Evolutionary conservation across 2,329 filamentous ascomycete genomes (phyloP).

Genomic region (Alternaria sp.): DNA sequence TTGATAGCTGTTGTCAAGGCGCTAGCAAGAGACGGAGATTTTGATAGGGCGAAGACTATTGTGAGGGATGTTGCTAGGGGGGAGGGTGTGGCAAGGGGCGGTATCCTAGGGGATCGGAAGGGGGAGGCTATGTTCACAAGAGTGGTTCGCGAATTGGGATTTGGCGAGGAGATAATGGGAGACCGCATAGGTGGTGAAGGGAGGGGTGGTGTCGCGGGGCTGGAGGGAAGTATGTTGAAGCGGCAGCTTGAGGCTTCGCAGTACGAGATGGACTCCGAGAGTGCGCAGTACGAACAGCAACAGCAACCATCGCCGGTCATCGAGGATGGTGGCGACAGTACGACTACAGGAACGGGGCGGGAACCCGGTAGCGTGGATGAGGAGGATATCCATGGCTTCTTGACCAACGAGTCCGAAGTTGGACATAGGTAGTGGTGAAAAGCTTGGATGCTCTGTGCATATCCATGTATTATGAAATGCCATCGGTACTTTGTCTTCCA

Average conservation of each 20-base stretch:
- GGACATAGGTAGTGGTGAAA: background rate
- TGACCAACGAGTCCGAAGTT: constrained; percentile 19
- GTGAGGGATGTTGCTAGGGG: constrained; percentile 50
- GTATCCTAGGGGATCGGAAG: constrained; percentile 25
- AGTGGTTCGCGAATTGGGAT: constrained; percentile 19
- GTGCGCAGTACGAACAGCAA: background rate
- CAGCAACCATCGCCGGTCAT: background rate
- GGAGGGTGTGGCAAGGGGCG: constrained; percentile 40
- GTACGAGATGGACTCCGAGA: background rate
- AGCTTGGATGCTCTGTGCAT: background rate
- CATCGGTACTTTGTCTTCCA: background rate
- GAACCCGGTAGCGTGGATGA: constrained; percentile 1
- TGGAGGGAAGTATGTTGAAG: background rate
- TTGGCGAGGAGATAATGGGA: constrained; percentile 23
- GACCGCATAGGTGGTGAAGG: constrained; percentile 4
- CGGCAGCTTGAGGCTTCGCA: background rate
- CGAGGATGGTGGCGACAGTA: background rate
- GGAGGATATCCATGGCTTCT: constrained; percentile 27
- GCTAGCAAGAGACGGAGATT: constrained; percentile 49
- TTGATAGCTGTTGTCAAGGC: constrained; percentile 51
- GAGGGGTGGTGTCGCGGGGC: background rate
- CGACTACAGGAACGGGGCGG: background rate
- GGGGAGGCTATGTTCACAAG: constrained; percentile 30
- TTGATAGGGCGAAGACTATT: constrained; percentile 44
- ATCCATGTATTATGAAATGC: background rate